Evolutionary conservation across 257 asterid genomes (phyloP), one percentile per base, ranked within the genome.

Genomic region (Solanum raphanifolium): DNA sequence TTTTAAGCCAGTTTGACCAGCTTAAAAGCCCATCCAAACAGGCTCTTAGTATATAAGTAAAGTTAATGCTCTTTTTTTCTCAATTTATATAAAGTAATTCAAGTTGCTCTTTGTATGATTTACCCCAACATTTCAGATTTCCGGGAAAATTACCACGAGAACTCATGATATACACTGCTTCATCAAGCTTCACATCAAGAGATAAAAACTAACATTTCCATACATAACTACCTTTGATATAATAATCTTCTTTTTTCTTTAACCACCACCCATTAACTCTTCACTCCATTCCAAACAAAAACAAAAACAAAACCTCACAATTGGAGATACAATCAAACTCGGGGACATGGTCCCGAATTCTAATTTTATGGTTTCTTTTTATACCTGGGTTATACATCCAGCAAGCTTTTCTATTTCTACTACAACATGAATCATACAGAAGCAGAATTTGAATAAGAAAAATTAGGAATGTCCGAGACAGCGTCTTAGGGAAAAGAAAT

Each of bases 391-490:
- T 82, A 48, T 21, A 48, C 55, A 29, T 29, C 43, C 41, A 25
- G 55, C 29, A n/a, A 48, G 21, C 39, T 81, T 31, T 48, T 29
- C 43, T 46, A 29, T 48, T 16, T 16, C 25, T 48, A 46, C 41
- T 1, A 43, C 84, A 79, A 48, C 86, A 48, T 18, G 39, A 65
- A 68, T 21, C 79, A 15, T 29, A 71, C 43, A 27, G 15, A 27
- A 29, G 58, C 71, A 39, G 11, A 68, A 23, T 25, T 39, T 16
- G 25, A 81, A 46, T 46, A n/a, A 32, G 9, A 25, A 71, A 66
- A 38, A 15, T 36, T 39, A 85, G 78, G 87, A 6, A 4, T 39
- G 86, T 5, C 86, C 86, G 84, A 95, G 93, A 87, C 96, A 94
- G 34, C 66, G 71, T 75, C 86, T 72, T 25, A 93, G 31, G 23